Percentiles rank a stretch among this genome's conserved stretches.
Conservation (phyloP, 805 yeast genomes). For the Monosporozyma servazzii region DNA sequence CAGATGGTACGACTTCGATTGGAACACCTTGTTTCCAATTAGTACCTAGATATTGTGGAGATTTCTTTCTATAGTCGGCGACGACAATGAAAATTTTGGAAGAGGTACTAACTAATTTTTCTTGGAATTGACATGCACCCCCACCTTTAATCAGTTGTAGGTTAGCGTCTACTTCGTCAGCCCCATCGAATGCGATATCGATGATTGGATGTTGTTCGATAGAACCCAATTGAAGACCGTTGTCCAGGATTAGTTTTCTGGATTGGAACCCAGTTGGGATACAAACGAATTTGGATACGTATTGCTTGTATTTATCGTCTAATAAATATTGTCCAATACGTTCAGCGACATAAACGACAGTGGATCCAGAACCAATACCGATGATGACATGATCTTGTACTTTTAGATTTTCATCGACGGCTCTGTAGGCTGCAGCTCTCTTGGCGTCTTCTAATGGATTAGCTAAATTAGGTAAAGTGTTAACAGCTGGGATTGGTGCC, state of each 20-base stretch:
- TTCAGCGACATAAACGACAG: conserved; percentile 96
- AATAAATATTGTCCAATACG: conserved; percentile 52
- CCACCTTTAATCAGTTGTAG: conserved; percentile 95
- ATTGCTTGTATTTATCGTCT: conserved; percentile 32
- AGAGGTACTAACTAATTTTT: conserved; percentile 81
- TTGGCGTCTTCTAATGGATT: conserved; percentile 70
- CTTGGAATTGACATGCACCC: conserved; percentile 96
- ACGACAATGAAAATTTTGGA: conserved; percentile 73
- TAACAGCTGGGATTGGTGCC: conserved; percentile 6
- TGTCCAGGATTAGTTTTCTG: conserved; percentile 70
- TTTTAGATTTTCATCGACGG: conserved; percentile 63
- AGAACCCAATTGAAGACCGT: conserved; percentile 68
- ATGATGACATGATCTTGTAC: conserved; percentile 60
- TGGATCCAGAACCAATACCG: conserved; percentile 95
- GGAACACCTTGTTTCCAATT: conserved; percentile 90
- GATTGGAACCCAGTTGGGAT: conserved; percentile 97
- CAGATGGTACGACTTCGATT: conserved; percentile 85
- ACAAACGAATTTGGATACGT: conserved; percentile 48
- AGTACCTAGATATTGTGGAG: conserved; percentile 57
- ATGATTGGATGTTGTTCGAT: conserved; percentile 75
- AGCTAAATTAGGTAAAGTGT: conserved; percentile 6
- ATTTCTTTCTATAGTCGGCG: conserved; percentile 84
- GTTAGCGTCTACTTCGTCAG: conserved; percentile 83
- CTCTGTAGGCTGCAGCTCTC: conserved; percentile 79
- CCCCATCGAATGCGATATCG: conserved; percentile 96